Base-by-base conservation (phyloP, 1,284 basidiomycete species). In the Rhodotorula sp. region DNA sequence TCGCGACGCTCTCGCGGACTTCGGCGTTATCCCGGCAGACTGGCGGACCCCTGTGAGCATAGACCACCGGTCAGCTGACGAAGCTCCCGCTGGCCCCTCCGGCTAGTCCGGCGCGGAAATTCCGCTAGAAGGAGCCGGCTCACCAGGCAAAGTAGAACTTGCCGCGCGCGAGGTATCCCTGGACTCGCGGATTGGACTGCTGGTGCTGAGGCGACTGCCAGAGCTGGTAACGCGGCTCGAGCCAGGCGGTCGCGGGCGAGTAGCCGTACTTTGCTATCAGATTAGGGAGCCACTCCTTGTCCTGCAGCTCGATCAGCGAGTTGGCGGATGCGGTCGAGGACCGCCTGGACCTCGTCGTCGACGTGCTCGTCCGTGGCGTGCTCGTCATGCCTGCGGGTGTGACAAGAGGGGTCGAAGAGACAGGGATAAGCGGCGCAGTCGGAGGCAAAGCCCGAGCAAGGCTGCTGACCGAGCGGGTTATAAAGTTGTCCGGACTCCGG, bases 151-250 rank as follows among this genome's bases (percentile, higher is more conserved):
- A 69, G 64, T 60, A 64, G 69, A 66, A 70, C 57, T 60, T 60
- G 23, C 65, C 65, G 38, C 57, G 34, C 2, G 62, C 38, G 62
- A 75, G 69, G 68, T 75, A 75, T 12, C 74, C 71, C 34, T 75
- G 71, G 5, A 73, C 66, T 31, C 58, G 52, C 26, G 74, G 71
- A 50, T 70, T 64, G 1, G 54, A 49, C 45, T 62, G 60, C 47
- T 60, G 57, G 64, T 72, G 69, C 21, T 58, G 12, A 7, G 63
- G 57, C 15, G 62, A 60, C 19, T 64, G 38, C 70, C 73, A 76
- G 47, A 76, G 38, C 31, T 48, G 28, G 67, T 76, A 75, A 23
- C 73, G 66, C 5, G 67, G 65, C 34, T 76, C 75, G 60, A 76
- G 62, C 75, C 75, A 76, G 10, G 64, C 66, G 18, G 75, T 75